These are phyloP conservation scores for Symbiodinium natans DNA, from an alignment of 73 alveolate genomes.

Conservation along the genomic window DNA sequence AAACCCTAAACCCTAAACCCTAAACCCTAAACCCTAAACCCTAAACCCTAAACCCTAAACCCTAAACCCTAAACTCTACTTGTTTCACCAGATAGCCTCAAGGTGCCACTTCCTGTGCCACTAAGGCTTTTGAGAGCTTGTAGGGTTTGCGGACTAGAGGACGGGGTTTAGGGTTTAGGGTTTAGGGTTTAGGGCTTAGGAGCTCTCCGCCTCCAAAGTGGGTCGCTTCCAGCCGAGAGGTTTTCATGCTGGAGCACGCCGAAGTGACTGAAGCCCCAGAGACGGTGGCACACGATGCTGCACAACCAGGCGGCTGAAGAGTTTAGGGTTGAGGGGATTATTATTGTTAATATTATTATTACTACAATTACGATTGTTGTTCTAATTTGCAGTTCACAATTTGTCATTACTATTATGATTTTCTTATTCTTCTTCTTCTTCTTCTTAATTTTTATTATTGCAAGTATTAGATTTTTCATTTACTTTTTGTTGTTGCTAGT, in stretches of 20 bases:
- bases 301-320: not conserved
- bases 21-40: not conserved
- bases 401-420: too few relatives aligned
- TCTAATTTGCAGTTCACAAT: too few relatives aligned
- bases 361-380: too few relatives aligned
- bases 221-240: not conserved
- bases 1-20: not conserved
- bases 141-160: too few relatives aligned
- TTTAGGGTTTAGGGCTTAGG: not conserved
- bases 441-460: not conserved
- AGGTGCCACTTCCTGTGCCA: too few relatives aligned
- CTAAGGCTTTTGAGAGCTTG: too few relatives aligned
- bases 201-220: not conserved
- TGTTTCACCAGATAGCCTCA: too few relatives aligned
- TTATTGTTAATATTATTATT: too few relatives aligned
- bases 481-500: not conserved
- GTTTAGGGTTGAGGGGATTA: too few relatives aligned
- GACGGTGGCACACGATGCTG: slow-evolving; percentile 13
- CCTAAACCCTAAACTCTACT: not conserved
- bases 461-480: not conserved
- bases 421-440: not conserved
- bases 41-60: not conserved
- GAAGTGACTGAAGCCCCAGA: not conserved
- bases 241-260: slow-evolving; percentile 20
- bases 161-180: not conserved